phyloP scores from a whole-genome alignment of 2,329 filamentous ascomycete genomes.

The Zelopaecilomyces penicillatus region DNA sequence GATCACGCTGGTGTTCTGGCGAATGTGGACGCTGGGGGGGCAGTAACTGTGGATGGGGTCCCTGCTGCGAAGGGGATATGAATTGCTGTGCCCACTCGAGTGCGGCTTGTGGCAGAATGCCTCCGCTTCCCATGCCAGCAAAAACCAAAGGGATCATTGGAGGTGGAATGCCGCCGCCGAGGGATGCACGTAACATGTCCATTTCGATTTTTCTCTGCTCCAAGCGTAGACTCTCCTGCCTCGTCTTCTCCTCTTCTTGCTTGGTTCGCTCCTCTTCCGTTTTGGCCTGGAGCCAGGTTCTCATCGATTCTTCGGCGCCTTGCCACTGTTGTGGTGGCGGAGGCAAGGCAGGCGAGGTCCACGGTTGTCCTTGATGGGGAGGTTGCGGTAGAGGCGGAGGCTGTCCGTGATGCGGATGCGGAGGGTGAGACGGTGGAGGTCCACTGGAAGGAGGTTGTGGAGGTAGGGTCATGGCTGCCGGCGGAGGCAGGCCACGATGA shows the following conservation, averaged over 20 bases:
- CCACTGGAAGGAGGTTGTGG: conserved; percentile 31
- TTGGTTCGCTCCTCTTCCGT: conserved; percentile 64
- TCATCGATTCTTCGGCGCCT: conserved; percentile 61
- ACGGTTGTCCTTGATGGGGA: conserved; percentile 27
- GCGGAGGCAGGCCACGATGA: conserved; percentile 61
- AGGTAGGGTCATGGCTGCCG: conserved; percentile 56
- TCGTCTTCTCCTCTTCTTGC: conserved; percentile 66
- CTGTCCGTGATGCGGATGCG: conserved; percentile 19
- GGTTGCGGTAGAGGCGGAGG: conserved; percentile 17
- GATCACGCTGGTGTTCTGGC: conserved; percentile 48
- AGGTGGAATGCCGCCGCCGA: conserved; percentile 63
- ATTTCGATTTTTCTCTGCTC: conserved; percentile 68
- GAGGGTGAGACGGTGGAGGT: conserved; percentile 18
- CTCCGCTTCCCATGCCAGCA: conserved; percentile 56
- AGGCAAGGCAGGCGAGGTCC: conserved; percentile 36
- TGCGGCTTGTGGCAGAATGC: conserved; percentile 49
- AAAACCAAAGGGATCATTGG: conserved; percentile 69
- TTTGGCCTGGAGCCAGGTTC: conserved; percentile 61
- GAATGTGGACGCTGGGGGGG: conserved; percentile 41
- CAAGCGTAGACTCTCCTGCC: conserved; percentile 55
- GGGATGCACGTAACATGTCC: conserved; percentile 60
- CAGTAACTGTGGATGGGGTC: conserved; percentile 43
- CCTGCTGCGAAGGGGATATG: conserved; percentile 42
- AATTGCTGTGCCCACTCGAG: conserved; percentile 63
- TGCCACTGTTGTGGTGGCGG: conserved; percentile 58